Percentiles rank a stretch among this genome's conserved stretches.
Evolutionary conservation across 1,284 basidiomycete genomes (phyloP).

Genomic region (Erythrobasidium hasegawianum): DNA sequence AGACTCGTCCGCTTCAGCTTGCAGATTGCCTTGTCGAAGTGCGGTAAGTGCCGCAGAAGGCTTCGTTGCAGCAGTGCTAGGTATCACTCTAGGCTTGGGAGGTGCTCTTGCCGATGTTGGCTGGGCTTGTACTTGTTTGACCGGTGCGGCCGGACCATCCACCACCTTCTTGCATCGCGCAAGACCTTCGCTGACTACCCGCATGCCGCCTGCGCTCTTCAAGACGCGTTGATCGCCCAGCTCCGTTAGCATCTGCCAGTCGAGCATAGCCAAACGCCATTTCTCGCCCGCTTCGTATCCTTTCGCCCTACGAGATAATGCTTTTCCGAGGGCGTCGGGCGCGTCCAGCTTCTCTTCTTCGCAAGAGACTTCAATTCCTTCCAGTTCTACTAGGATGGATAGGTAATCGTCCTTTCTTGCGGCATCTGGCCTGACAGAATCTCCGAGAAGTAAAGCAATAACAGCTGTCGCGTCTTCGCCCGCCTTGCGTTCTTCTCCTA

Average conservation of each 20-base stretch:
- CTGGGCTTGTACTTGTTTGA: conserved; percentile 29
- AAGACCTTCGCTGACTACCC: conserved; percentile 57
- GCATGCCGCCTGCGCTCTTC: conserved; percentile 40
- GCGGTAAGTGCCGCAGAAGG: conserved; percentile 62
- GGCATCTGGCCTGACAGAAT: conserved; percentile 30
- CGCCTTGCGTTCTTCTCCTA: conserved; percentile 68
- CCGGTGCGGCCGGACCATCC: conserved; percentile 39
- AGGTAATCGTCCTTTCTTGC: conserved; percentile 53
- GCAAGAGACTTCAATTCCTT: conserved; percentile 28
- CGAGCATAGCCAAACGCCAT: conserved; percentile 73
- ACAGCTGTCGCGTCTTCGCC: conserved; percentile 64
- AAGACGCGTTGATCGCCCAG: conserved; percentile 36
- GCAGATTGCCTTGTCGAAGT: conserved; percentile 62
- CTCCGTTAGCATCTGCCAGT: conserved; percentile 69
- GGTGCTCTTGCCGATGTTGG: conserved; percentile 20
- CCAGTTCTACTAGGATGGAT: conserved; percentile 41
- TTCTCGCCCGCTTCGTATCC: conserved; percentile 81
- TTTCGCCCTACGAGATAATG: conserved; percentile 74
- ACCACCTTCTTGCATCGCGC: conserved; percentile 69
- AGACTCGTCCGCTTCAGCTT: conserved; percentile 72
- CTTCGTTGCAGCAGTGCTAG: conserved; percentile 42
- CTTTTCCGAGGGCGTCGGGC: conserved; percentile 73
- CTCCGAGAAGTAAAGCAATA: conserved; percentile 53
- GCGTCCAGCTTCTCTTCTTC: conserved; percentile 60
- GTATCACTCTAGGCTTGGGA: conserved; percentile 6